These are phyloP conservation scores for Phialocephala sp. DNA, from an alignment of 2,329 filamentous ascomycete species.

Conservation along the genomic window DNA sequence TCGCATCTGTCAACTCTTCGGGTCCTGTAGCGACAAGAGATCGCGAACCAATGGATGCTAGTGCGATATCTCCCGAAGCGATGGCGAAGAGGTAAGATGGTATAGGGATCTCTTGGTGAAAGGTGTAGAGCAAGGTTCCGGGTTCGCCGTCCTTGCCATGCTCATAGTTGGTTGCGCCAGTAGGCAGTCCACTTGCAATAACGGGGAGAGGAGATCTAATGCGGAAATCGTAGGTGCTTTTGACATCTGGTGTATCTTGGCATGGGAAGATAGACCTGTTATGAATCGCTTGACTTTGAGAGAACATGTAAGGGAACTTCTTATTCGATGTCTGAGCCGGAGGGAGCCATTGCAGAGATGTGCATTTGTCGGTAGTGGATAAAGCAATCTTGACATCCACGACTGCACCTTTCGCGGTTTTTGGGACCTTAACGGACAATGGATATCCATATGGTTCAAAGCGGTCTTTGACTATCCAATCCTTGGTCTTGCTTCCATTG, in stretches of 20 bases:
- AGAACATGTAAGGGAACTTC: slow-evolving; percentile 97
- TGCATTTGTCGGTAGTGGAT: slow-evolving; percentile 85
- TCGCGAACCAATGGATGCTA: slow-evolving; percentile 83
- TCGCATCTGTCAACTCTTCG: slow-evolving; percentile 80
- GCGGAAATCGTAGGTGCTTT: slow-evolving; percentile 91
- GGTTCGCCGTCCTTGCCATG: slow-evolving; percentile 58
- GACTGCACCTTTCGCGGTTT: slow-evolving; percentile 56
- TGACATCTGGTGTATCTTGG: slow-evolving; percentile 96
- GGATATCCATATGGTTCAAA: slow-evolving; percentile 77
- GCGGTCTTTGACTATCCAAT: slow-evolving; percentile 71
- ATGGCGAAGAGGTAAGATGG: slow-evolving; percentile 95
- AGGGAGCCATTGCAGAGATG: slow-evolving; percentile 93
- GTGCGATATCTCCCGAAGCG: slow-evolving; percentile 82
- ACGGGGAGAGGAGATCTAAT: slow-evolving; percentile 87
- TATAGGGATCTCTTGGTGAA: slow-evolving; percentile 90
- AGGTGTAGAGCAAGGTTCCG: slow-evolving; percentile 72
- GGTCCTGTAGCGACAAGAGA: slow-evolving; percentile 87
- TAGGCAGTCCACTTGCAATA: slow-evolving; percentile 82
- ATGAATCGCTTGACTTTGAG: slow-evolving; percentile 96
- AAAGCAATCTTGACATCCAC: slow-evolving; percentile 69
- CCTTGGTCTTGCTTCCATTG: slow-evolving; percentile 61
- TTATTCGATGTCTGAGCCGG: slow-evolving; percentile 94
- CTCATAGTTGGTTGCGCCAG: slow-evolving; percentile 56
- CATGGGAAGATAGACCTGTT: slow-evolving; percentile 93
- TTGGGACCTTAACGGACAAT: slow-evolving; percentile 66